Base-by-base conservation (phyloP, 1,284 basidiomycete species). In the Afroboletus lepidellus region DNA sequence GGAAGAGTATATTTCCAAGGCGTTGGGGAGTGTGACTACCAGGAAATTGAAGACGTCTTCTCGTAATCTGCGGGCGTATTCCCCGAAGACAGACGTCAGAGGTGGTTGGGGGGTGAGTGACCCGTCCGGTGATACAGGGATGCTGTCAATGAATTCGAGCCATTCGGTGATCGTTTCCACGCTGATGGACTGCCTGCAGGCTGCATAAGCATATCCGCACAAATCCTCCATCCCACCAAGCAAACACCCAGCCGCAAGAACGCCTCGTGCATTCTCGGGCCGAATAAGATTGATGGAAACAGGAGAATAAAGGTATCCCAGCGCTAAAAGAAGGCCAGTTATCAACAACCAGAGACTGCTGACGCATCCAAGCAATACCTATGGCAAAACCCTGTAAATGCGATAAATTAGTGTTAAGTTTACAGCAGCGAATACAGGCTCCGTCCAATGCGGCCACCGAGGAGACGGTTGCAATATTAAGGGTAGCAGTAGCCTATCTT, bases 201-300 rank as follows among this genome's bases (percentile, higher is more conserved):
- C 74, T 48, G 84, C 80, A 69, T 92, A 93, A n/a, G 91, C 83
- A 63, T 85, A 85, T 59, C 78, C 77, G 67, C 83, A 87, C 27
- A 94, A 75, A 41, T 93, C 90, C 41, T 90, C 83, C 86, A 94
- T 89, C 39, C 87, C 90, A 49, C 89, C 89, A 41, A 94, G 80
- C 34, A 92, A 76, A 69, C 85, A 89, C 7, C 85, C 87, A 39
- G 90, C 87, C 33, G 91, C 88, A 46, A 94, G 81, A 37, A 92
- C 87, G 16, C 83, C 84, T 60, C 90, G 83, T 51, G 90, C 87
- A 72, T 94, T 94, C 60, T 82, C 77, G 43, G 86, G 78, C 60
- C 79, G 80, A 59, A 94, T 79, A 52, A 83, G 71, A 62, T 75
- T 79, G 59, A 89, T 70, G 43, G 87, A 85, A 58, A 81, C 74